Percentiles rank a stretch among this genome's conserved stretches.
Conservation (phyloP, 169 alveolate genomes). For the Plasmodium falciparum region DNA sequence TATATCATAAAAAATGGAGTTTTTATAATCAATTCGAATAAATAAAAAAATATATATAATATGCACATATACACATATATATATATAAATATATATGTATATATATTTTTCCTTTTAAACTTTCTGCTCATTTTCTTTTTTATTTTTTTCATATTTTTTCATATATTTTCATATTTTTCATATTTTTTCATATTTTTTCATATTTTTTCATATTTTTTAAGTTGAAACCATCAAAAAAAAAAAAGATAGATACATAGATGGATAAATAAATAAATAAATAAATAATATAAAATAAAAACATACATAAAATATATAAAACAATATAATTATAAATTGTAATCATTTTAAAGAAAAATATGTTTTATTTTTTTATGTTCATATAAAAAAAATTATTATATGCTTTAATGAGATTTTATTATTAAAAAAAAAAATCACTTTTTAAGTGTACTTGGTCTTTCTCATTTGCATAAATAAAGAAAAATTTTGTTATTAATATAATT, state of each 20-base stretch:
- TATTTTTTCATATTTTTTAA: background rate
- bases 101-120: background rate
- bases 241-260: background rate
- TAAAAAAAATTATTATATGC: too few species aligned
- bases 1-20: background rate
- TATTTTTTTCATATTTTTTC: background rate
- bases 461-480: too few species aligned
- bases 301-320: too few species aligned
- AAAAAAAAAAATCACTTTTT: too few species aligned
- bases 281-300: background rate
- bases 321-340: too few species aligned
- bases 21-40: too few species aligned
- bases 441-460: too few species aligned
- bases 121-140: background rate
- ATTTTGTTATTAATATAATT: too few species aligned
- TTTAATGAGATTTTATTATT: too few species aligned
- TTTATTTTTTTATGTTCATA: too few species aligned
- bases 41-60: background rate
- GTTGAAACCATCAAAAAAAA: background rate
- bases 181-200: background rate
- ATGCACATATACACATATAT: background rate
- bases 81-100: background rate
- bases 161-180: background rate
- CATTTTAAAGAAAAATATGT: too few species aligned
- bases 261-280: background rate